A percentile compares a stretch with the other conserved stretches of the same genome.
Conservation (phyloP, 331 rosid species). For the Spiraea crenata region DNA sequence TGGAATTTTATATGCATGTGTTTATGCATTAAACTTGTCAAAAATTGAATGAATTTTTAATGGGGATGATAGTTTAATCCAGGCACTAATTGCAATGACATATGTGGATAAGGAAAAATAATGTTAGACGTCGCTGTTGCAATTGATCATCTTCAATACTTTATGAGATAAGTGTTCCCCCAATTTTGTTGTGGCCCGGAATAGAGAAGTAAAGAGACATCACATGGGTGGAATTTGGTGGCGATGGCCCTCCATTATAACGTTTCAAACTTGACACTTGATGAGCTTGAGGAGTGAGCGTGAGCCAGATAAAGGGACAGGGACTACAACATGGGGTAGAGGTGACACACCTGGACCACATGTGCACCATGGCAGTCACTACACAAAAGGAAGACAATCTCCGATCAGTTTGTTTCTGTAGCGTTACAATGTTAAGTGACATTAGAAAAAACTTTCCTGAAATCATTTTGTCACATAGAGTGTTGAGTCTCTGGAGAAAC, state of each 20-base stretch:
- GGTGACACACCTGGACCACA: neutral
- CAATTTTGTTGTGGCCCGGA: neutral
- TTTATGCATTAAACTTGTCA: neutral
- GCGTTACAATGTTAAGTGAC: too few species aligned
- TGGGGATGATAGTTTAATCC: neutral
- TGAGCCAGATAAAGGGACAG: neutral
- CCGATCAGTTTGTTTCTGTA: too few species aligned
- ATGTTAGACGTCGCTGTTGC: neutral
- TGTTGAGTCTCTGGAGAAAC: too few species aligned
- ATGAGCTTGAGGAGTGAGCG: neutral
- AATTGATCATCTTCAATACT: neutral
- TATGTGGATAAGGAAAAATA: conserved; percentile 8
- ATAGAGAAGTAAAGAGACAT: neutral
- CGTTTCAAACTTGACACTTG: neutral
- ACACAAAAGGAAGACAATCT: too few species aligned
- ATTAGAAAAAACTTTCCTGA: too few species aligned
- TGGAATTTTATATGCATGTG: neutral
- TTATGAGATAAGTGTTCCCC: neutral
- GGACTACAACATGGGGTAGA: neutral
- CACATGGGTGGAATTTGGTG: neutral
- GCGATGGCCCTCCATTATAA: neutral
- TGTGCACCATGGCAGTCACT: neutral
- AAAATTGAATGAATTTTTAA: neutral
- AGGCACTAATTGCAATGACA: neutral
- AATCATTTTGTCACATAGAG: too few species aligned